Percentiles rank a stretch among this genome's conserved stretches.
phyloP scores from a whole-genome alignment of 2,329 filamentous ascomycete genomes.

The Huntiella omanensis region DNA sequence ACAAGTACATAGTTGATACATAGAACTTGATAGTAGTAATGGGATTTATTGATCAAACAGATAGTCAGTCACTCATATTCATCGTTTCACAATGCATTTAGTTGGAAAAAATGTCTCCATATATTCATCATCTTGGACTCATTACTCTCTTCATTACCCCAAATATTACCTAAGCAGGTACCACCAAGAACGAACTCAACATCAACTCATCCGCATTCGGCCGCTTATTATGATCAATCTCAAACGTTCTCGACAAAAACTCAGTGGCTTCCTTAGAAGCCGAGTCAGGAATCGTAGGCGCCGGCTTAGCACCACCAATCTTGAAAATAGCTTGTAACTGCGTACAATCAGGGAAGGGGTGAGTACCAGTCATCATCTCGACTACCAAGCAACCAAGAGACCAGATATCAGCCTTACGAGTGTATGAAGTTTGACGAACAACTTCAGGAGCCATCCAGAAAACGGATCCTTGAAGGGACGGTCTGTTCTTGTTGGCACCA shows the following conservation, averaged over 20 bases:
- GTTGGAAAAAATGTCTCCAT: neutral
- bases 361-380: slow-evolving; percentile 96
- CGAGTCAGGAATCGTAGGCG: slow-evolving; percentile 72
- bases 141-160: too few species aligned
- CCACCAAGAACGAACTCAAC: slow-evolving; percentile 58
- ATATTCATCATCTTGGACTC: too few species aligned
- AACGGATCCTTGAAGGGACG: slow-evolving; percentile 85
- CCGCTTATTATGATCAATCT: slow-evolving; percentile 82
- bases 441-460: slow-evolving; percentile 99
- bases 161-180: slow-evolving; percentile 30
- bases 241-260: slow-evolving; percentile 80
- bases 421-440: slow-evolving; percentile 93
- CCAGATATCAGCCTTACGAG: slow-evolving; percentile 97
- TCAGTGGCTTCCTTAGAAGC: slow-evolving; percentile 67
- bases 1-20: too few species aligned
- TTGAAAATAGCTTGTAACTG: slow-evolving; percentile 98
- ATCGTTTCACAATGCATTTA: neutral
- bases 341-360: slow-evolving; percentile 92
- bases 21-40: too few species aligned
- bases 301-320: slow-evolving; percentile 74
- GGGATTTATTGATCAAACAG: neutral
- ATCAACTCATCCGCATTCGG: slow-evolving; percentile 85
- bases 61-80: too few species aligned
- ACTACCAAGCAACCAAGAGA: slow-evolving; percentile 90
- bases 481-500: slow-evolving; percentile 47